Conservation (phyloP, 768 basidiomycete species). For the Mycena latifolia region DNA sequence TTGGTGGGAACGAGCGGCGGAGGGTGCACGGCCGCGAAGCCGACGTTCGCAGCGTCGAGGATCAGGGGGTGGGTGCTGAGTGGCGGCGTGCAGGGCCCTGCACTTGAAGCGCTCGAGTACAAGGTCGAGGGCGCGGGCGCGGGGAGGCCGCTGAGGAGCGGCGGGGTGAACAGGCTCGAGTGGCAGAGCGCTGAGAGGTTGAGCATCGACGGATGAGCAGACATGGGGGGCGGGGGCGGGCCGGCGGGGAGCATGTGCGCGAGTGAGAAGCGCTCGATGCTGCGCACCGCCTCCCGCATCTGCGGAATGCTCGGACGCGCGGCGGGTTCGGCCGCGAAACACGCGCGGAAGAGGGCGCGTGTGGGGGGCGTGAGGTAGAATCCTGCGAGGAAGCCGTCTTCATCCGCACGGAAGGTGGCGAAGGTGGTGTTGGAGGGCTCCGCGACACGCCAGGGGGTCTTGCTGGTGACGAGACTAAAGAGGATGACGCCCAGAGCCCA, state of each 20-base stretch:
- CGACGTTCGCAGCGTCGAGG: conserved; percentile 7
- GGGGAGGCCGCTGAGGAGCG: conserved; percentile 3
- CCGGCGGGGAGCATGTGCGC: background rate
- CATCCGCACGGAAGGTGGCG: conserved; percentile 12
- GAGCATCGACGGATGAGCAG: background rate
- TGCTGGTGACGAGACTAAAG: conserved; percentile 2
- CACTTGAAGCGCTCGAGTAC: background rate
- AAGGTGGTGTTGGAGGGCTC: background rate
- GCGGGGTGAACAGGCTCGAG: no score
- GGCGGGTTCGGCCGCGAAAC: conserved; percentile 10
- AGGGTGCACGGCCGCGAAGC: conserved; percentile 3
- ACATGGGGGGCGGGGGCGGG: background rate
- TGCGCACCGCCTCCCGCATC: background rate
- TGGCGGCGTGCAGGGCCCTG: background rate
- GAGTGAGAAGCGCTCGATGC: conserved; percentile 12
- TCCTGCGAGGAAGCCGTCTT: background rate
- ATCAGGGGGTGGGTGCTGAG: background rate
- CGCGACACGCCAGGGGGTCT: background rate
- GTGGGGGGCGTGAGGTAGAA: conserved; percentile 12
- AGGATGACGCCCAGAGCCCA: conserved; percentile 14
- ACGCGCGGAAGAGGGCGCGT: conserved; percentile 9
- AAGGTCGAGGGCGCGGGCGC: background rate
- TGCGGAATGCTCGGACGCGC: background rate
- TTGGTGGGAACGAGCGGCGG: conserved; percentile 11
- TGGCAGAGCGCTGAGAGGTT: background rate